Conservation (phyloP, 768 basidiomycete genomes). For the Hemileccinum impolitum region DNA sequence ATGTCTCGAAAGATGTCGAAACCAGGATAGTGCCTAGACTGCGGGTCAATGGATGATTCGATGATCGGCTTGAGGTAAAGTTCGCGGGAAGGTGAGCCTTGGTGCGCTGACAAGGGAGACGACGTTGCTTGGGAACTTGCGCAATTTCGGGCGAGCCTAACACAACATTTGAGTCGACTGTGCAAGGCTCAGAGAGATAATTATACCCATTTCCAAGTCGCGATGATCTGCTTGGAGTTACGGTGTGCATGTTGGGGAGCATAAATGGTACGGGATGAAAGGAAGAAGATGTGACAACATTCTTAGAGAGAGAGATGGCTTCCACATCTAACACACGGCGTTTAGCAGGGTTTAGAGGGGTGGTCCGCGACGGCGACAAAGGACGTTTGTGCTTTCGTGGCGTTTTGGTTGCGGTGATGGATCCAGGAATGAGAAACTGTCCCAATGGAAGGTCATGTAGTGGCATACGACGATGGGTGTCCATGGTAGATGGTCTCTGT, state of each 20-base stretch:
- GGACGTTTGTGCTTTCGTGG: constrained; percentile 54
- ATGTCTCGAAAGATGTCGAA: constrained; percentile 55
- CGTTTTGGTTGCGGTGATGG: constrained; percentile 17
- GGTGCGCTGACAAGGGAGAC: constrained; percentile 12
- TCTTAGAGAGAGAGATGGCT: constrained; percentile 39
- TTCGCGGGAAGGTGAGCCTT: constrained; percentile 14
- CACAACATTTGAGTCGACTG: constrained; percentile 21
- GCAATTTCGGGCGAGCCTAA: constrained; percentile 13
- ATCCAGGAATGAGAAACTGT: constrained; percentile 42
- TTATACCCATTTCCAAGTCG: constrained; percentile 29
- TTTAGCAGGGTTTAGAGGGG: constrained; percentile 59
- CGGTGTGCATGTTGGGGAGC: constrained; percentile 14
- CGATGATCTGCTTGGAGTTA: constrained; percentile 35
- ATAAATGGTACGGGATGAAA: constrained; percentile 30
- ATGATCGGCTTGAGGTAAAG: constrained; percentile 33
- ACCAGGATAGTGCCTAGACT: constrained; percentile 66
- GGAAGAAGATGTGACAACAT: constrained; percentile 21
- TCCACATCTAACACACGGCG: constrained; percentile 61
- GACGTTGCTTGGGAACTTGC: constrained; percentile 5
- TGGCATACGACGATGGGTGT: constrained; percentile 40
- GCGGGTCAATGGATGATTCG: constrained; percentile 42
- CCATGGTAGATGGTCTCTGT: constrained; percentile 17
- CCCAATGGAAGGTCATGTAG: constrained; percentile 61
- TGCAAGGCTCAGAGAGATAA: constrained; percentile 23
- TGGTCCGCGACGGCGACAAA: constrained; percentile 50